Base-by-base conservation (phyloP, 192 early-diverging fungal species). In the Mortierella antarctica region DNA sequence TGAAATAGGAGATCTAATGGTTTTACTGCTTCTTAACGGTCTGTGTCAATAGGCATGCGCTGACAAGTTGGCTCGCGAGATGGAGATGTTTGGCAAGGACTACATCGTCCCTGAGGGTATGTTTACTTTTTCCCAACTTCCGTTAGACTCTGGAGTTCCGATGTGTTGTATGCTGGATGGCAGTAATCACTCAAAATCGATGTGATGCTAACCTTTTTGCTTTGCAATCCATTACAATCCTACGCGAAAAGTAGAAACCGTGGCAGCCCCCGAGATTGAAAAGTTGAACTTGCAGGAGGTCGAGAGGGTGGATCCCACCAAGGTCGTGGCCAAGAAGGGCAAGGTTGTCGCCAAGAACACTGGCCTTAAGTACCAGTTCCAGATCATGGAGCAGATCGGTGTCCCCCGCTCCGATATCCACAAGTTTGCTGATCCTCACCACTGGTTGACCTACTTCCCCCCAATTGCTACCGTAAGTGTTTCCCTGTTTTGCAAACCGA, bases 361-460 rank as follows among this genome's bases (percentile, higher is more conserved):
- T 71, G 89, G 87, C 39, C 81, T 88, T 52, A 94, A 91, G 74
- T 97, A 96, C 75, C 97, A 98, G 83, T 99, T 98, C 91, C 95
- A 98, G 83, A 97, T 98, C 73, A 95, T 99, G 96, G 89, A 90
- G 70, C 85, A 88, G 57, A 91, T 95, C 82, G 96, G 96, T 46
- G 89, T 99, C 55, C 88, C 93, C 51, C 88, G 86, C 51, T 90
- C 91, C 51, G 96, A 99, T 50, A 98, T 99, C 77, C 92, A 95
- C 73, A 89, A 93, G 72, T 99, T 99, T 86, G 90, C 93, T 45
- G 91, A 99, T 71, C 89, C 96, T 44, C 85, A 86, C 40, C 87
- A 98, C 87, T 99, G 98, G 98, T 86, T 95, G 48, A 86, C 90
- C 69, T 95, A 95, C 91, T 99, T 97, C 85, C 98, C 98, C 51